A percentile compares a stretch with the other conserved stretches of the same genome.
Evolutionary conservation across 257 asterid genomes (phyloP).

Genomic region (Salvia hispanica): DNA sequence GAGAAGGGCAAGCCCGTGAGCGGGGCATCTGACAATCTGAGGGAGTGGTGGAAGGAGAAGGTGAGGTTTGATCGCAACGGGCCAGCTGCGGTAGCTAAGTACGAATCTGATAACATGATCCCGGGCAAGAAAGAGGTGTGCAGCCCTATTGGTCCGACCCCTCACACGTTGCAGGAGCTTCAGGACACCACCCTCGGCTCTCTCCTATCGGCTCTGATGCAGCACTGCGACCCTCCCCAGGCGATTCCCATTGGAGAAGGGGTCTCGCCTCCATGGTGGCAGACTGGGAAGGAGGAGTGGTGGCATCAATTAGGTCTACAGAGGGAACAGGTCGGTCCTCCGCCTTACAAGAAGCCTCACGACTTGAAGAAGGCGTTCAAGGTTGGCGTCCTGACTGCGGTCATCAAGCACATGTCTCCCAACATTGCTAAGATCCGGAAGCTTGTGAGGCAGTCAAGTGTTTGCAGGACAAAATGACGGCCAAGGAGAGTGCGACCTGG

Average conservation of each 20-base stretch:
- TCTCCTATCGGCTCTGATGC: constrained; percentile 79
- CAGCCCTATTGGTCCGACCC: constrained; percentile 58
- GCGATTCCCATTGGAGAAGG: constrained; percentile 82
- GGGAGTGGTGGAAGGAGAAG: constrained; percentile 97
- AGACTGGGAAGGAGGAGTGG: constrained; percentile 81
- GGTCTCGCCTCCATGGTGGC: constrained; percentile 95
- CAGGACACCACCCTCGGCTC: constrained; percentile 92
- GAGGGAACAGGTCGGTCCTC: constrained; percentile 64
- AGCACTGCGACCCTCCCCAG: constrained; percentile 95
- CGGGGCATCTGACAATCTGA: constrained; percentile 83
- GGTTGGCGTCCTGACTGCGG: constrained; percentile 82
- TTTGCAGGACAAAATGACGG: constrained; percentile 90
- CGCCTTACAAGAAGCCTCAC: constrained; percentile 93
- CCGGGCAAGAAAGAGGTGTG: constrained; percentile 49
- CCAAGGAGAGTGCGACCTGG: constrained; percentile 92
- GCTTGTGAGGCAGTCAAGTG: constrained; percentile 83
- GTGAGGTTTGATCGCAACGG: constrained; percentile 85
- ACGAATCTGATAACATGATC: constrained; percentile 54
- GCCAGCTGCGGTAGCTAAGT: constrained; percentile 74
- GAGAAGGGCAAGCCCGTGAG: constrained; percentile 93
- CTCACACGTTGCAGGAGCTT: constrained; percentile 82
- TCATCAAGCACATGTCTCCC: constrained; percentile 83
- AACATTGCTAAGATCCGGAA: constrained; percentile 83
- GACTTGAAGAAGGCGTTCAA: constrained; percentile 87
- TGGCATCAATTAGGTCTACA: constrained; percentile 79